Evolutionary conservation across 2,329 filamentous ascomycete species (phyloP).

Genomic region (Albophoma yamanashiensis): DNA sequence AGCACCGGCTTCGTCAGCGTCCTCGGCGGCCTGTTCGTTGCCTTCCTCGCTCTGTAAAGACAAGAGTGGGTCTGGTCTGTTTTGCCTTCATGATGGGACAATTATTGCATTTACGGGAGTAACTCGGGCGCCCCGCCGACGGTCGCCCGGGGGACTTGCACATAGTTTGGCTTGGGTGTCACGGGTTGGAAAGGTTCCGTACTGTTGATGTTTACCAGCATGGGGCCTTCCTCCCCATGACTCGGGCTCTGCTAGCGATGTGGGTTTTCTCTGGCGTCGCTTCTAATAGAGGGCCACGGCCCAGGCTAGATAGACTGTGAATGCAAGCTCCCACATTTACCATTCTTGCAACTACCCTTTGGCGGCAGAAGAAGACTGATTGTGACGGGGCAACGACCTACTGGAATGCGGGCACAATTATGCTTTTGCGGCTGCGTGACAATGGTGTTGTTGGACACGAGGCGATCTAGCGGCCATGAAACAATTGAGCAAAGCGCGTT

Average conservation of each 20-base stretch:
- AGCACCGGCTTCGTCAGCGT: constrained; percentile 27
- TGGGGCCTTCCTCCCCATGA: neutral
- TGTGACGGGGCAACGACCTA: neutral
- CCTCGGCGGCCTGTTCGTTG: constrained; percentile 28
- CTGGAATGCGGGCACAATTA: neutral
- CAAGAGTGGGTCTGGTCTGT: constrained; percentile 2
- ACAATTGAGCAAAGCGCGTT: constrained; percentile 1
- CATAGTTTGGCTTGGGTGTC: constrained; percentile 16
- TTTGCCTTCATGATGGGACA: constrained; percentile 14
- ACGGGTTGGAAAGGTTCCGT: constrained; percentile 7
- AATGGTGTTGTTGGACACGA: neutral
- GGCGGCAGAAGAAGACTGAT: neutral
- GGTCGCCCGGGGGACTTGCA: constrained; percentile 12
- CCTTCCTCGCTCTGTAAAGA: constrained; percentile 31
- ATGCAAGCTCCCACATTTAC: neutral
- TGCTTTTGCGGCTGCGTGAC: neutral
- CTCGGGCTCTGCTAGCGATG: neutral
- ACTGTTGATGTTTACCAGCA: neutral
- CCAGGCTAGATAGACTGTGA: neutral
- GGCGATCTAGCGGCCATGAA: neutral
- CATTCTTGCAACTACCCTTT: neutral
- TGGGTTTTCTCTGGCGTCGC: neutral
- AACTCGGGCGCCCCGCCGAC: constrained; percentile 10
- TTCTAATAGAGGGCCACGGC: neutral
- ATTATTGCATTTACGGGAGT: constrained; percentile 5